A percentile compares a stretch with the other conserved stretches of the same genome.
Evolutionary conservation across 2,329 filamentous ascomycete genomes (phyloP).

Genomic region (Colletotrichum camelliae): DNA sequence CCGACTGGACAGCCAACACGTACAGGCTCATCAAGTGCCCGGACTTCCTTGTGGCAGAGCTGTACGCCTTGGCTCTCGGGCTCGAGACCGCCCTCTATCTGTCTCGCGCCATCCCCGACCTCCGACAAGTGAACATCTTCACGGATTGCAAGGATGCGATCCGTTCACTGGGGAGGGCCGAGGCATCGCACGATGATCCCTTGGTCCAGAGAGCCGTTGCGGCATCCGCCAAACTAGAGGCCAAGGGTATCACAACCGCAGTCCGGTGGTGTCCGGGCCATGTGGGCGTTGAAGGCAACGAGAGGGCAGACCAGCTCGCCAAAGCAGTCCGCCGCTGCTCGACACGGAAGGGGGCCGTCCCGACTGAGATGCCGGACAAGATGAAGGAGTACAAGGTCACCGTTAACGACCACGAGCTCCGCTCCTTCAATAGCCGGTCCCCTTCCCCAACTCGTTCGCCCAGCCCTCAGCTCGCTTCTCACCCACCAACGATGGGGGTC

Average conservation of each 20-base stretch:
- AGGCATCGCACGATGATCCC: not conserved
- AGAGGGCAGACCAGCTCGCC: not conserved
- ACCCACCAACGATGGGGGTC: not conserved
- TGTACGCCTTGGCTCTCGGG: not conserved
- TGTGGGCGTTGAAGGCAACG: not conserved
- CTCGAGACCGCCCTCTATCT: not conserved
- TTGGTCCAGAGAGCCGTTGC: not conserved
- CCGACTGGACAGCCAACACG: not conserved
- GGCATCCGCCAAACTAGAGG: not conserved
- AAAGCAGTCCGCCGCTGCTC: not conserved
- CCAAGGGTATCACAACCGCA: not conserved
- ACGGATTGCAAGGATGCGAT: constrained; percentile 2
- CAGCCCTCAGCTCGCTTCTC: not conserved
- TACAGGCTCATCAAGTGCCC: not conserved
- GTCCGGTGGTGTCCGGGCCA: constrained; percentile 11
- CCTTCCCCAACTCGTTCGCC: not conserved
- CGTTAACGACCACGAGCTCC: not conserved
- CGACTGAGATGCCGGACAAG: not conserved
- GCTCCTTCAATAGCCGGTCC: not conserved
- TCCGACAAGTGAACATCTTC: not conserved
- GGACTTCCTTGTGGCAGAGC: not conserved
- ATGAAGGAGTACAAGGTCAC: not conserved
- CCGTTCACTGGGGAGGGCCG: not conserved
- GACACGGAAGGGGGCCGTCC: not conserved
- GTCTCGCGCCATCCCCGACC: not conserved